Conservation (phyloP, 306 rosid species). For the Citrullus mucosospermus region DNA sequence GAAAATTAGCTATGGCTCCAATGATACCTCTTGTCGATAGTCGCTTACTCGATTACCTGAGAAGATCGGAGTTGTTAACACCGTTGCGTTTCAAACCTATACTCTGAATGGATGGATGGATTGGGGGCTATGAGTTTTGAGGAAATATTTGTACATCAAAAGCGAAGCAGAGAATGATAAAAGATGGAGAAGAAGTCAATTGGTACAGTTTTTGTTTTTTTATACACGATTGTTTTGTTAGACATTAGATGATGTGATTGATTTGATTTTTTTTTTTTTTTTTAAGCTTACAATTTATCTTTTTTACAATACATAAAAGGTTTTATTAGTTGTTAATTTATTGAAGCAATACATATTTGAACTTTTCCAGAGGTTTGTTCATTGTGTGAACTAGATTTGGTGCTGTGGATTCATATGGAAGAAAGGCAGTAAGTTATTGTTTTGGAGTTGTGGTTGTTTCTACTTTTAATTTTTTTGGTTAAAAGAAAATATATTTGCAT, state of each 20-base stretch:
- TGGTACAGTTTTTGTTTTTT: background rate
- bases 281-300: background rate
- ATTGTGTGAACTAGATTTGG: background rate
- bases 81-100: background rate
- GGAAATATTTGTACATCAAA: background rate
- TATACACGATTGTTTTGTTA: background rate
- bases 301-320: background rate
- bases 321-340: background rate
- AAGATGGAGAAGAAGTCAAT: background rate
- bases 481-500: too few species aligned
- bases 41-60: background rate
- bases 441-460: too few species aligned
- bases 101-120: background rate
- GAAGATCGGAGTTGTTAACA: background rate
- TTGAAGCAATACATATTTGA: background rate
- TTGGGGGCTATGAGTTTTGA: background rate
- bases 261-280: background rate
- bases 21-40: constrained; percentile 38
- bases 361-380: too few species aligned
- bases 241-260: background rate
- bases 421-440: too few species aligned
- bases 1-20: constrained; percentile 70
- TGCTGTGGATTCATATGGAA: too few species aligned
- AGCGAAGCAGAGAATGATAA: background rate
- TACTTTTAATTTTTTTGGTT: too few species aligned